Percentiles rank a stretch among this genome's conserved stretches.
Conservation (phyloP, 192 early-diverging fungal species). For the Coemansia furcata region DNA sequence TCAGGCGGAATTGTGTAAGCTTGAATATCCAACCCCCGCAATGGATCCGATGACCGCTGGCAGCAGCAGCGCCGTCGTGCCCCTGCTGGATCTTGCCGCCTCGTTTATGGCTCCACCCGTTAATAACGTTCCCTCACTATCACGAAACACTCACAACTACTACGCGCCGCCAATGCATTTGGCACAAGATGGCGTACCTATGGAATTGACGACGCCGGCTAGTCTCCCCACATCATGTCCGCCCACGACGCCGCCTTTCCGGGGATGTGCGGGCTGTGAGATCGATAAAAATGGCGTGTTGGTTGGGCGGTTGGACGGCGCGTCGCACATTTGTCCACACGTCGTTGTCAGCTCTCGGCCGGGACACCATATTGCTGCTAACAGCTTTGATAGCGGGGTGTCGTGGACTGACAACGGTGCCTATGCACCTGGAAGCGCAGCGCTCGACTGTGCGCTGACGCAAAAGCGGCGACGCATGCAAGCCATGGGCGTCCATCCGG, state of each 20-base stretch:
- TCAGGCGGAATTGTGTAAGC: slow-evolving; percentile 4
- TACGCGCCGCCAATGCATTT: neutral
- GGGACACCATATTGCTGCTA: neutral
- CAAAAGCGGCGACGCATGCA: neutral
- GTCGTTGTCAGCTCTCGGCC: neutral
- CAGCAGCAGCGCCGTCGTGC: neutral
- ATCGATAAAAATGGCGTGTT: neutral
- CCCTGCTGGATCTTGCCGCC: slow-evolving; percentile 4
- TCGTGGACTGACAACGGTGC: neutral
- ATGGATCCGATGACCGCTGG: slow-evolving; percentile 1
- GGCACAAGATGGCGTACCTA: neutral
- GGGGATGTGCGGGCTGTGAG: neutral
- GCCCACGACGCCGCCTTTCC: slow-evolving; percentile 7
- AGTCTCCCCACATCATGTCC: slow-evolving; percentile 13
- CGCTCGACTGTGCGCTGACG: neutral
- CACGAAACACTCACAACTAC: neutral
- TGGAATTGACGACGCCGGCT: slow-evolving; percentile 25
- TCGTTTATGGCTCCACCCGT: neutral
- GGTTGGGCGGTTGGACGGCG: neutral
- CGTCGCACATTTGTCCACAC: neutral
- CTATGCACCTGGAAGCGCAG: neutral
- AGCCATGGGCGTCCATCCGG: neutral
- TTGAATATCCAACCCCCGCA: neutral
- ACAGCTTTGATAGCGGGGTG: slow-evolving; percentile 1
- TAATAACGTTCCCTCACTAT: neutral